phyloP scores from a whole-genome alignment of 2,329 filamentous ascomycete genomes.

The Chrysosporium keratinophilum region DNA sequence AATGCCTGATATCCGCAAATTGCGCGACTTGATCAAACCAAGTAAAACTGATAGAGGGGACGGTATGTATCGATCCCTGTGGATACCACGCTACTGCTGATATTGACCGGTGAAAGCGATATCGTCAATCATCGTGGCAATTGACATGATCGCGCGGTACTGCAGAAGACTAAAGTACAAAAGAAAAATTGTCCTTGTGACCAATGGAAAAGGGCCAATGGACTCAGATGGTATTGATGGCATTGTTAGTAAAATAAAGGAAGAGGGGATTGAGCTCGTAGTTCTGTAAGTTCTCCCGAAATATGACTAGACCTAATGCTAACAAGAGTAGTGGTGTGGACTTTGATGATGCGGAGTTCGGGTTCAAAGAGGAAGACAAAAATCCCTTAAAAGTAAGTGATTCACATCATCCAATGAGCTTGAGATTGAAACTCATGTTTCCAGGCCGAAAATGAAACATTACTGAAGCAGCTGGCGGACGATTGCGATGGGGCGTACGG shows the following conservation, averaged over 20 bases:
- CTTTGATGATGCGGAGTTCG: slow-evolving; percentile 83
- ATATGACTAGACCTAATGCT: neutral
- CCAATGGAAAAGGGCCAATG: slow-evolving; percentile 64
- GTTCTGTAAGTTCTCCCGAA: slow-evolving; percentile 52
- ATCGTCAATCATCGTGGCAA: slow-evolving; percentile 74
- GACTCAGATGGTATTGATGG: slow-evolving; percentile 60
- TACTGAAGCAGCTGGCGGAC: slow-evolving; percentile 55
- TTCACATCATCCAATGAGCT: neutral
- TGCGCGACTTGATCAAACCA: slow-evolving; percentile 55
- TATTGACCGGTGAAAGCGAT: slow-evolving; percentile 41
- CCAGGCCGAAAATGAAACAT: slow-evolving; percentile 59
- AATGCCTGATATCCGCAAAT: slow-evolving; percentile 57
- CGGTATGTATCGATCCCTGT: slow-evolving; percentile 36
- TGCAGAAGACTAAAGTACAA: slow-evolving; percentile 76
- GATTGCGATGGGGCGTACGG: slow-evolving; percentile 63
- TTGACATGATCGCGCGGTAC: slow-evolving; percentile 70
- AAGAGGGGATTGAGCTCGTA: slow-evolving; percentile 64
- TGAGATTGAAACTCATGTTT: neutral
- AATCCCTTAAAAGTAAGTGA: slow-evolving; percentile 51
- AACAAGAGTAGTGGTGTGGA: slow-evolving; percentile 60
- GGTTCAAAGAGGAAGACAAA: slow-evolving; percentile 87
- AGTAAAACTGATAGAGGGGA: slow-evolving; percentile 64
- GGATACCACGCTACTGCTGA: neutral
- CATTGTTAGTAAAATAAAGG: slow-evolving; percentile 63
- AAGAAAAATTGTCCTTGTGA: slow-evolving; percentile 72